Evolutionary conservation across 202 grass and related monocot species (phyloP), one percentile per base, ranked within the genome.

Genomic region (Panicum virgatum): DNA sequence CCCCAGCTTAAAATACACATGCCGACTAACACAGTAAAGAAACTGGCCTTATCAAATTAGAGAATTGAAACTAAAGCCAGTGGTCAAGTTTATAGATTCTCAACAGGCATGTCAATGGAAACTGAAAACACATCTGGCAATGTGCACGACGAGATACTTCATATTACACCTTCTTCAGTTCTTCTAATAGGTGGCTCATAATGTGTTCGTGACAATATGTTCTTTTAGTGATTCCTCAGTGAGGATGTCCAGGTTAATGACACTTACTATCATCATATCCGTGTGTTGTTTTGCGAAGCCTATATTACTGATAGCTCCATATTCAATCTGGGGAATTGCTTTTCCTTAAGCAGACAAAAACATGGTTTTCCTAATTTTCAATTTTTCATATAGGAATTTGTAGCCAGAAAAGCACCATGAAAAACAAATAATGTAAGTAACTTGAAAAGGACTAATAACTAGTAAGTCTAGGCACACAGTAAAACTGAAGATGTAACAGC

Each of bases 1-100:
- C 54, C 7, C n/a, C 50, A 78, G 46, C 46, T 77, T 78, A 29
- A 52, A 71, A 65, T 63, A 66, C 8, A n/a, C 15, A 73, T 83
- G 38, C n/a, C 5, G 10, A 78, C 79, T 48, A 51, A 40, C 18
- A 1, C 5, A 39, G 61, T n/a, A 74, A 58, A 51, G 23, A 76
- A 76, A 69, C 53, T 30, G 16, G 13, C 29, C 34, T 18, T 54
- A 75, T 66, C 27, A 75, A 62, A 74, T 36, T 58, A 56, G 18
- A 67, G 2, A 65, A 66, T 2, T 68, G 16, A 27, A 53, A 20
- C 7, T 42, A 65, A 51, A 32, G 22, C 10, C 15, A 29, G 1
- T 26, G 61, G 11, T 53, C 60, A 66, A 56, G 25, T 66, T 26
- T 57, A 65, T 15, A 23, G 39, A 73, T 29, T 65, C 8, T 56